Base-by-base conservation (phyloP, 2,329 filamentous ascomycete genomes). In the Aspergillus aculeatus region DNA sequence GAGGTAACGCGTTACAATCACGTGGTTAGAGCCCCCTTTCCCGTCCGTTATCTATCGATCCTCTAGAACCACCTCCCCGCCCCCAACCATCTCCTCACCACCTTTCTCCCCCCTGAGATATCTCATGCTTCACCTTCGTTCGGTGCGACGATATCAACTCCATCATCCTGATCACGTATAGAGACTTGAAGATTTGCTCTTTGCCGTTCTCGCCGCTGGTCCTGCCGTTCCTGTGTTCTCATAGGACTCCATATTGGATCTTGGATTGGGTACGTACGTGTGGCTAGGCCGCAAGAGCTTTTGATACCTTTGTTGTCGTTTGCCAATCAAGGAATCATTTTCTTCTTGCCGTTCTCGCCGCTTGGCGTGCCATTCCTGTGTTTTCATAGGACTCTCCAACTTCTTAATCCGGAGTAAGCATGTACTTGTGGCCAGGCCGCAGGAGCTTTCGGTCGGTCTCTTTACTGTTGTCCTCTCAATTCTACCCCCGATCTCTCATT, bases 351-450 rank as follows among this genome's bases (percentile, higher is more conserved):
- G 26, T 49, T 49, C 47, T 49, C 47, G 7, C 47, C 12, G 47
- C 47, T 49, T 49, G 47, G 47, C 47, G 47, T 49, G 47, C 47
- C 47, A 49, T 49, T 49, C 47, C 47, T 49, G 47, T 49, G 47
- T 49, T 49, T 24, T 49, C 21, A 49, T 49, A 49, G 47, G 26
- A 29, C 26, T 29, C 26, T 29, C 26, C 26, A 29, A 29, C 26
- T 29, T 9, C 26, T 29, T 29, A 14, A 49, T 12, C 47, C 24
- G 47, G 47, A 49, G 47, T 49, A 23, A 49, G 47, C 47, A 49
- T 49, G 47, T 49, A 26, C 47, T 49, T 49, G 47, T 49, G 47
- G 47, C 47, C 47, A 49, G 47, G 47, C 47, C 47, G 47, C 47
- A 29, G 47, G 47, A 49, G 47, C 47, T 49, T 29, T 49, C 21